phyloP scores from a whole-genome alignment of 1,284 basidiomycete genomes.

The Melampsora americana region DNA sequence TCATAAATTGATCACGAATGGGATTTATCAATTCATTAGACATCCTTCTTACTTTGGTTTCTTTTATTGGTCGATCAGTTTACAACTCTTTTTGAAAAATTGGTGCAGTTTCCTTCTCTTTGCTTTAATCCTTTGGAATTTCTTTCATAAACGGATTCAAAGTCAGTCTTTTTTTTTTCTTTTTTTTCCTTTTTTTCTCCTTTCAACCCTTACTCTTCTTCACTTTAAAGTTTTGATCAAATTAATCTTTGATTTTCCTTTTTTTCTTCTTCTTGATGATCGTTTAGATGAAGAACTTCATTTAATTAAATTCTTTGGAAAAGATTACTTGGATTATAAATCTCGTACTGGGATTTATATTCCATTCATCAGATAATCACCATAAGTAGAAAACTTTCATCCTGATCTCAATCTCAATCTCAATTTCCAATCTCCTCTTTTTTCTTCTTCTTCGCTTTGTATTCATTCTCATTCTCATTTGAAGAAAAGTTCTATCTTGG shows the following conservation, averaged over 20 bases:
- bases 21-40: conserved; percentile 22
- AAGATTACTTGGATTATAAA: conserved; percentile 36
- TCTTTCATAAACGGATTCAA: conserved; percentile 33
- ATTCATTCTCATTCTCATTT: too few relatives aligned
- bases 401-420: too few relatives aligned
- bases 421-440: too few relatives aligned
- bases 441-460: not conserved
- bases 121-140: conserved; percentile 17
- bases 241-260: not conserved
- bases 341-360: conserved; percentile 14
- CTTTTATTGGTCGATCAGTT: conserved; percentile 35
- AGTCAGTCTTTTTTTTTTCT: not conserved
- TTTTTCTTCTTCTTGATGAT: not conserved
- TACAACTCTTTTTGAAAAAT: conserved; percentile 30
- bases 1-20: conserved; percentile 27
- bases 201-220: not conserved
- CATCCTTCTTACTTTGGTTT: conserved; percentile 44
- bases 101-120: conserved; percentile 6
- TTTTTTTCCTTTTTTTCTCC: too few relatives aligned
- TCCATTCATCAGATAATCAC: conserved; percentile 32
- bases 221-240: not conserved
- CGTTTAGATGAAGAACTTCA: conserved; percentile 28
- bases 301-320: conserved; percentile 33
- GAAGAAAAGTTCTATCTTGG: too few relatives aligned
- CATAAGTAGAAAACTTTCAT: too few relatives aligned